Evolutionary conservation across 345 rosid species (phyloP).

Genomic region (Arabidopsis suecica): DNA sequence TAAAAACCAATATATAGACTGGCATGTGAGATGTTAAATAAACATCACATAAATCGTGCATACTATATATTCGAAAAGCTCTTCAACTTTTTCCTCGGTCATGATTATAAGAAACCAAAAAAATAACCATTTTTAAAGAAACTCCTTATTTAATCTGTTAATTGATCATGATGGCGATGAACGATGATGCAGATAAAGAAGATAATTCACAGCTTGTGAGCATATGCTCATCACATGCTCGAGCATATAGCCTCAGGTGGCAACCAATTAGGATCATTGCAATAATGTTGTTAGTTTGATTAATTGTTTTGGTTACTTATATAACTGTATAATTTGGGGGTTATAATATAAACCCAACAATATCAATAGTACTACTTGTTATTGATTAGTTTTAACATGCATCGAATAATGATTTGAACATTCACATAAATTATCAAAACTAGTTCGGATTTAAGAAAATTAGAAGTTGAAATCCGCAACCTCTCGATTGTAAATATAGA

Average conservation of each 20-base stretch:
- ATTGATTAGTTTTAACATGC: not conserved
- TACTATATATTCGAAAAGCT: conserved; percentile 38
- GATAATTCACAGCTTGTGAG: conserved; percentile 40
- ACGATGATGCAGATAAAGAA: conserved; percentile 37
- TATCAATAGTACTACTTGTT: not conserved
- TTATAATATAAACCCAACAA: not conserved
- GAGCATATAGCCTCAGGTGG: conserved; percentile 28
- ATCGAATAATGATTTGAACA: not conserved
- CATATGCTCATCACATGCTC: conserved; percentile 49
- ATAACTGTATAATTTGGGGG: not conserved
- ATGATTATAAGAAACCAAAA: conserved; percentile 33
- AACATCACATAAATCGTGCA: conserved; percentile 42
- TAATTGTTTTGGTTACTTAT: conserved; percentile 19
- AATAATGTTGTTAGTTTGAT: conserved; percentile 31
- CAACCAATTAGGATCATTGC: conserved; percentile 40
- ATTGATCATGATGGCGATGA: conserved; percentile 20
- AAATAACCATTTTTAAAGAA: conserved; percentile 34
- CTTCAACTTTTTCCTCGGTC: conserved; percentile 36
- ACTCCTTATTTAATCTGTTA: conserved; percentile 29
- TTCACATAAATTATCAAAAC: not conserved
- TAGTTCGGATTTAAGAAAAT: not conserved
- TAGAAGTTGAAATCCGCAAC: not conserved
- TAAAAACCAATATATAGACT: not conserved
- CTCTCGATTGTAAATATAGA: not conserved
- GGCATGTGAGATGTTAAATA: conserved; percentile 36